Evolutionary conservation across 805 yeast species (phyloP).

Genomic region (Millerozyma acaciae): DNA sequence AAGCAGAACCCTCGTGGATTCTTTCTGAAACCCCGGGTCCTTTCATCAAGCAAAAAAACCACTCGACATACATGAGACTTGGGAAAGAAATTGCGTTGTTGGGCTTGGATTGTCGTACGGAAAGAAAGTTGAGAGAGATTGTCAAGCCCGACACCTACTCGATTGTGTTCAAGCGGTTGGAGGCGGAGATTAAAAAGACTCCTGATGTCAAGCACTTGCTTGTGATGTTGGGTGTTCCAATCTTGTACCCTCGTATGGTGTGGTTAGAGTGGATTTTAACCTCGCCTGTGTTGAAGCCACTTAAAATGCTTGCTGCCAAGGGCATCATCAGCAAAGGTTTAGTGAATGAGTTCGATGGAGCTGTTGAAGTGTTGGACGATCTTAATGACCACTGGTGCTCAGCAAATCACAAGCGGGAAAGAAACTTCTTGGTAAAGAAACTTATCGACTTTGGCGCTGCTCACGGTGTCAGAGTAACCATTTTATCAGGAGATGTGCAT

Average conservation of each 20-base stretch:
- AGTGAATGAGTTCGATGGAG: conserved; percentile 89
- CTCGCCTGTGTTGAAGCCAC: conserved; percentile 55
- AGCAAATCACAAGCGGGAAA: conserved; percentile 75
- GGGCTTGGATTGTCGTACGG: conserved; percentile 93
- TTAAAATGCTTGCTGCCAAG: conserved; percentile 54
- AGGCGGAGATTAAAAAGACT: conserved; percentile 47
- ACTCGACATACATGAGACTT: conserved; percentile 66
- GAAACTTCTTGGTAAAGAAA: conserved; percentile 62
- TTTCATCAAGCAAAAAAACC: conserved; percentile 60
- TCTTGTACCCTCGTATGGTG: conserved; percentile 89
- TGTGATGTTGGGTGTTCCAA: conserved; percentile 89
- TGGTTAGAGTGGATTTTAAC: conserved; percentile 80
- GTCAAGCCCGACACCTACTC: conserved; percentile 55
- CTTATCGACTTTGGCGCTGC: conserved; percentile 64
- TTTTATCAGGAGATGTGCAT: conserved; percentile 92
- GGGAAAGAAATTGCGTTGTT: conserved; percentile 70
- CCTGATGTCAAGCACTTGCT: conserved; percentile 69
- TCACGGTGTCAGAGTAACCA: conserved; percentile 70
- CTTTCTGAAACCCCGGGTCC: conserved; percentile 58
- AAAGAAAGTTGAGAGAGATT: conserved; percentile 62
- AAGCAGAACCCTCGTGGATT: conserved; percentile 55
- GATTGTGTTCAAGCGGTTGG: conserved; percentile 55
- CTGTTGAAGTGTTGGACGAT: conserved; percentile 87
- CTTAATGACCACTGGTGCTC: conserved; percentile 97
- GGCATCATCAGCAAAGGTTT: conserved; percentile 67